Conservation (phyloP, 2,329 filamentous ascomycete genomes). For the Plenodomus tracheiphilus region DNA sequence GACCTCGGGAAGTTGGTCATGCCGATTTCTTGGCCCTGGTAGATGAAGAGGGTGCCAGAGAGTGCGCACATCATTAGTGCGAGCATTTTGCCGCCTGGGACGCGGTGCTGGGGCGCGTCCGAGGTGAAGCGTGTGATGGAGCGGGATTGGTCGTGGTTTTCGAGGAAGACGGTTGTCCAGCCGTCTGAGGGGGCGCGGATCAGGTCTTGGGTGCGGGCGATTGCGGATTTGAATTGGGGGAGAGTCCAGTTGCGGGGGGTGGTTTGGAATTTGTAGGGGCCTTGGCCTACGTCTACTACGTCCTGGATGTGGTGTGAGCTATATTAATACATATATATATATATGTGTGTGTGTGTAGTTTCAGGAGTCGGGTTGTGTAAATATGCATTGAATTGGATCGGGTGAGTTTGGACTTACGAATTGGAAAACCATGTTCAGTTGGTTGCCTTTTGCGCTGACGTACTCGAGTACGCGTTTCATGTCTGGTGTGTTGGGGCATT, state of each 20-base stretch:
- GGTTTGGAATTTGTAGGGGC: constrained; percentile 43
- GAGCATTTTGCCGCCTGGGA: constrained; percentile 52
- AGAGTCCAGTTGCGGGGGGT: constrained; percentile 39
- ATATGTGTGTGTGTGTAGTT: too few relatives aligned
- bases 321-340: too few relatives aligned
- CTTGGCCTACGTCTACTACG: constrained; percentile 43
- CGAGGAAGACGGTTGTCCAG: constrained; percentile 57
- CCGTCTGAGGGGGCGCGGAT: constrained; percentile 36
- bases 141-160: constrained; percentile 59
- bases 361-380: too few relatives aligned
- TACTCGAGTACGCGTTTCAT: constrained; percentile 61
- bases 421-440: constrained; percentile 70
- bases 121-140: constrained; percentile 54
- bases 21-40: constrained; percentile 56
- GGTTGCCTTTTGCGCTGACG: constrained; percentile 60
- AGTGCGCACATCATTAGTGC: constrained; percentile 53
- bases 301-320: constrained; percentile 28
- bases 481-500: constrained; percentile 66
- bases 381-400: too few relatives aligned
- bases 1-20: constrained; percentile 53
- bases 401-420: constrained; percentile 37
- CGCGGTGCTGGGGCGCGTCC: constrained; percentile 51
- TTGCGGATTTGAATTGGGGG: constrained; percentile 35
- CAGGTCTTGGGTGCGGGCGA: constrained; percentile 36
- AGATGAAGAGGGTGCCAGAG: constrained; percentile 56